phyloP scores from a whole-genome alignment of 1,284 basidiomycete species.

The Ceratorhiza oryzae-sativae region DNA sequence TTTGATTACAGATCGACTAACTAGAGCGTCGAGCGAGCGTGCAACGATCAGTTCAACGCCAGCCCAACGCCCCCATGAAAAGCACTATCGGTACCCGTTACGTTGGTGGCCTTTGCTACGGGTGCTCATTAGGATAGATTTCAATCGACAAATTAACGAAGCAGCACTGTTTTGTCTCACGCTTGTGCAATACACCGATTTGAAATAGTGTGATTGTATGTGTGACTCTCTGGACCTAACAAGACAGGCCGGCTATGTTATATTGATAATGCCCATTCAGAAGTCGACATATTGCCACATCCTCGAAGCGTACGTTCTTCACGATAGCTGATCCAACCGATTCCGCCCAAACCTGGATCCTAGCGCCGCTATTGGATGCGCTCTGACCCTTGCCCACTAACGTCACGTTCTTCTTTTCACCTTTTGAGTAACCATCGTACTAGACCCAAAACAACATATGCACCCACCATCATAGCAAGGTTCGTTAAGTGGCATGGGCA shows the following conservation, averaged over 20 bases:
- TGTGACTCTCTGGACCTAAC: neutral
- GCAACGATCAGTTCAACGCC: too few species aligned
- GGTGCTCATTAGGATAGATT: constrained; percentile 7
- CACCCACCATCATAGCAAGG: too few species aligned
- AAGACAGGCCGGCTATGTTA: neutral
- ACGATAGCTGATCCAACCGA: constrained; percentile 19
- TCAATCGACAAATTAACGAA: neutral
- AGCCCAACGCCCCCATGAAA: too few species aligned
- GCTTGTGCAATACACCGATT: neutral
- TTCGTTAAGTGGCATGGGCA: too few species aligned
- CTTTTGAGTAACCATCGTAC: too few species aligned
- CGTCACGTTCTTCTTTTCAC: constrained; percentile 34
- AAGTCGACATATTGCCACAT: constrained; percentile 1
- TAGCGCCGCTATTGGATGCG: constrained; percentile 33
- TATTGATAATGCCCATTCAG: neutral
- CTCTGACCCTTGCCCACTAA: constrained; percentile 25
- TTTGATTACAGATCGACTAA: too few species aligned
- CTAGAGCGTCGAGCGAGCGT: too few species aligned
- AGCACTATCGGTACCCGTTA: constrained; percentile 24
- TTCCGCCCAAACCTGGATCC: constrained; percentile 40
- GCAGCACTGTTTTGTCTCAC: neutral
- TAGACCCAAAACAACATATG: too few species aligned
- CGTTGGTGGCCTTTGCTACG: constrained; percentile 23
- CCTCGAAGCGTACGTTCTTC: constrained; percentile 19
- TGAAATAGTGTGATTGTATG: constrained; percentile 27